Evolutionary conservation across 768 basidiomycete species (phyloP).

Genomic region (Macrolepiota dolichaula): DNA sequence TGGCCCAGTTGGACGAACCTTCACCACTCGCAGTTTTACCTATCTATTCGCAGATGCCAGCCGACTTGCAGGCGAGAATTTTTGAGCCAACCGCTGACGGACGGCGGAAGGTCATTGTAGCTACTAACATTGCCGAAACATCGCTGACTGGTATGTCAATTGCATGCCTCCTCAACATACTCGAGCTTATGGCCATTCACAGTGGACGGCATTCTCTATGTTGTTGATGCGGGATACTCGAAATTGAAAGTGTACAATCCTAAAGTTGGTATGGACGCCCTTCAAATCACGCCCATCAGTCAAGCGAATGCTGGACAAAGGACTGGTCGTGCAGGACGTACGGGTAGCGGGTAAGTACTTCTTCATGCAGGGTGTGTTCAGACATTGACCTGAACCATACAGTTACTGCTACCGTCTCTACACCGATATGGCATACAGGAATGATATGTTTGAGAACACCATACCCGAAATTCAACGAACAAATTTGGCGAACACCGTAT

Average conservation of each 20-base stretch:
- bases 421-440: constrained; percentile 95
- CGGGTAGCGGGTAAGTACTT: constrained; percentile 80
- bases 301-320: constrained; percentile 98
- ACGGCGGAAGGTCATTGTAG: constrained; percentile 93
- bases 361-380: neutral
- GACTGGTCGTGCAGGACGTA: constrained; percentile 94
- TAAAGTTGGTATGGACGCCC: constrained; percentile 97
- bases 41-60: constrained; percentile 99
- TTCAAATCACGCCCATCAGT: constrained; percentile 98
- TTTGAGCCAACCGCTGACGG: constrained; percentile 94
- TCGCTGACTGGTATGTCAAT: constrained; percentile 76
- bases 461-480: constrained; percentile 99
- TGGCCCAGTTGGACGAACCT: constrained; percentile 90
- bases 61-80: constrained; percentile 97
- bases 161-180: neutral
- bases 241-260: constrained; percentile 99
- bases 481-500: constrained; percentile 94
- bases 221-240: constrained; percentile 95
- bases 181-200: constrained; percentile 7
- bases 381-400: neutral
- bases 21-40: constrained; percentile 87
- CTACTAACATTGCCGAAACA: constrained; percentile 98
- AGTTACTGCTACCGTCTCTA: constrained; percentile 96
- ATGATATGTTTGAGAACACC: constrained; percentile 92
- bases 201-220: constrained; percentile 98